Evolutionary conservation across 345 rosid species (phyloP).

Genomic region (Eucalyptus dawsonii): DNA sequence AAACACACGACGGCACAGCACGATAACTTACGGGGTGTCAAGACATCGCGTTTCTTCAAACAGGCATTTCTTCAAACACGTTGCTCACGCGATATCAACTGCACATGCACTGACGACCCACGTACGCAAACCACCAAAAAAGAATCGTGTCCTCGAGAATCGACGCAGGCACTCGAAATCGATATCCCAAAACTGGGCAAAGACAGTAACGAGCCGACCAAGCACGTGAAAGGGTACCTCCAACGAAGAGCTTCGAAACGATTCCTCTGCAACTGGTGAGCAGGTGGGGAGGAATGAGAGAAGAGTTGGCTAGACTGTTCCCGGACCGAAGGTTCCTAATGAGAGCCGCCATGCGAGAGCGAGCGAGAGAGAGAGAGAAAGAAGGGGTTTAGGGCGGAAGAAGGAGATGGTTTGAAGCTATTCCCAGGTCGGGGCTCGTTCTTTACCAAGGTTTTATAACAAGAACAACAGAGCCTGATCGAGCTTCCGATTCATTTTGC

Average conservation of each 20-base stretch:
- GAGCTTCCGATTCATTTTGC: neutral
- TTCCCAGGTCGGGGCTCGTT: no score
- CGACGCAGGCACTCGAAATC: neutral
- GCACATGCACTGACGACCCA: neutral
- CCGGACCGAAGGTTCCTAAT: slow-evolving; percentile 6
- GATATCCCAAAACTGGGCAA: neutral
- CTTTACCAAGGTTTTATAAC: neutral
- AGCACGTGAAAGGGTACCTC: neutral
- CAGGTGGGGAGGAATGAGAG: slow-evolving; percentile 5
- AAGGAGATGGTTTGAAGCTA: neutral
- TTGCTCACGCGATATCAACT: neutral
- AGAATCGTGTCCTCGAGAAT: neutral
- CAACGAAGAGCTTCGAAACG: slow-evolving; percentile 72
- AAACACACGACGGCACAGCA: neutral
- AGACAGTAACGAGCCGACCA: neutral
- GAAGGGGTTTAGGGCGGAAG: neutral
- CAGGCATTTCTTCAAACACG: neutral
- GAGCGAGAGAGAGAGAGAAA: neutral
- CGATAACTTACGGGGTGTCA: neutral
- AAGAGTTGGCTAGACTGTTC: neutral
- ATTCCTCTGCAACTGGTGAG: slow-evolving; percentile 36
- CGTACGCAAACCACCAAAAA: neutral
- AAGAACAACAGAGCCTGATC: neutral
- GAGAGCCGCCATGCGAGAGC: slow-evolving; percentile 23
- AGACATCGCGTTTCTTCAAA: neutral